A percentile compares a stretch with the other conserved stretches of the same genome.
Evolutionary conservation across 805 yeast genomes (phyloP).

Genomic region (Kuraishia piskuri): DNA sequence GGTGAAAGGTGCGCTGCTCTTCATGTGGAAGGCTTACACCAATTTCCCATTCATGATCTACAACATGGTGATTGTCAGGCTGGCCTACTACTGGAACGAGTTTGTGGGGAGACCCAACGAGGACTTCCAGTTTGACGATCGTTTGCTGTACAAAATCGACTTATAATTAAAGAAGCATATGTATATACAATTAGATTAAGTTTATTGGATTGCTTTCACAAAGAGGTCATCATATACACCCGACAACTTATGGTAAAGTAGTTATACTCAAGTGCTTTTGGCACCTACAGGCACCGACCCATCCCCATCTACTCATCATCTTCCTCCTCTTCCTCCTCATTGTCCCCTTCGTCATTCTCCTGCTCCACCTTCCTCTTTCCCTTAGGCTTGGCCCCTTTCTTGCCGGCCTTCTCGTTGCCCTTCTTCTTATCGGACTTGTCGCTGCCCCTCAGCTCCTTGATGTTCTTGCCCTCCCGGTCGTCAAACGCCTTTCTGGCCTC

Average conservation of each 20-base stretch:
- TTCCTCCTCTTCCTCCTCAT: constrained; percentile 6
- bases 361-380: not conserved
- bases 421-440: constrained; percentile 6
- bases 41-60: constrained; percentile 60
- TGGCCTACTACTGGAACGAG: constrained; percentile 58
- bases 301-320: not conserved
- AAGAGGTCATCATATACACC: no score
- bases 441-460: constrained; percentile 18
- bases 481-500: constrained; percentile 65
- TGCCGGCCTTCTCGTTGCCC: constrained; percentile 3
- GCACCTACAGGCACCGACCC: no score
- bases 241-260: no score
- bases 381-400: constrained; percentile 5
- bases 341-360: constrained; percentile 6
- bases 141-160: constrained; percentile 19
- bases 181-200: no score
- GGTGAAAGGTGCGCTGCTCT: constrained; percentile 51
- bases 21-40: constrained; percentile 57
- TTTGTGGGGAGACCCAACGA: constrained; percentile 54
- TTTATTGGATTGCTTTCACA: no score
- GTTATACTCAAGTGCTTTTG: no score
- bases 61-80: constrained; percentile 36
- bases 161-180: no score
- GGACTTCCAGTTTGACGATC: constrained; percentile 18
- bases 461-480: constrained; percentile 41